Percentiles rank a stretch among this genome's conserved stretches.
These are phyloP conservation scores for Pezizomycotina sp. DNA, from an alignment of 2,329 filamentous ascomycete genomes.

Conservation along the genomic window DNA sequence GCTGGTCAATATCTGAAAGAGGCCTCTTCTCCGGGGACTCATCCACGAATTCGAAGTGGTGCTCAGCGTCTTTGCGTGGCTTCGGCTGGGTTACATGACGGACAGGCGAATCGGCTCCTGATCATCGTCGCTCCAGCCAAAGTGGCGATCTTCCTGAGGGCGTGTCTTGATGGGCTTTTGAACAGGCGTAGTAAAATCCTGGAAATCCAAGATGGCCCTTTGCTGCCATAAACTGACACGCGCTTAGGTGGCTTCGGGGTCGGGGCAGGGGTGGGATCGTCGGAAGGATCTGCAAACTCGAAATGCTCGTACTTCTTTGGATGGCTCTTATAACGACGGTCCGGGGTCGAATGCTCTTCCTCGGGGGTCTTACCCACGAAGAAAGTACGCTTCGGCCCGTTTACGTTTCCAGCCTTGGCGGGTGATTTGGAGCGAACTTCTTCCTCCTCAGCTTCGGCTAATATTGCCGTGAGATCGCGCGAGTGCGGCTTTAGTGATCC, in stretches of 20 bases:
- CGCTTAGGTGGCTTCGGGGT: constrained; percentile 24
- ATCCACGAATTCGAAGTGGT: constrained; percentile 73
- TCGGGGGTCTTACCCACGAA: constrained; percentile 29
- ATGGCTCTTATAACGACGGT: constrained; percentile 43
- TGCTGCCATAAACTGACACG: constrained; percentile 39
- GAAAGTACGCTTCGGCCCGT: constrained; percentile 39
- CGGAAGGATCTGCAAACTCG: constrained; percentile 53
- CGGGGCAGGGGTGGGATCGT: constrained; percentile 32
- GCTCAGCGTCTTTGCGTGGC: constrained; percentile 59
- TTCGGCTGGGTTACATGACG: constrained; percentile 38
- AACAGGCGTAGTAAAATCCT: constrained; percentile 69
- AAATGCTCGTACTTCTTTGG: constrained; percentile 75
- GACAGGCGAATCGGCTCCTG: constrained; percentile 42
- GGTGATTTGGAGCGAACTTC: constrained; percentile 25
- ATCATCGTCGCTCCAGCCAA: constrained; percentile 58
- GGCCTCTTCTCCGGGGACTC: constrained; percentile 38
- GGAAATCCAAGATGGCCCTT: constrained; percentile 68
- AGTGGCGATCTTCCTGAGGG: constrained; percentile 56
- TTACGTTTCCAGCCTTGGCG: constrained; percentile 15
- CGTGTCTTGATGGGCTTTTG: constrained; percentile 52
- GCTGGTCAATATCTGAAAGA: constrained; percentile 6
- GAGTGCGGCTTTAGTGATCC: constrained; percentile 51
- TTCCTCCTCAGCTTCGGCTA: constrained; percentile 34
- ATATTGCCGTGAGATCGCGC: constrained; percentile 54
- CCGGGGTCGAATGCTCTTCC: constrained; percentile 21